Evolutionary conservation across 257 asterid species (phyloP).

Genomic region (Coffea canephora): DNA sequence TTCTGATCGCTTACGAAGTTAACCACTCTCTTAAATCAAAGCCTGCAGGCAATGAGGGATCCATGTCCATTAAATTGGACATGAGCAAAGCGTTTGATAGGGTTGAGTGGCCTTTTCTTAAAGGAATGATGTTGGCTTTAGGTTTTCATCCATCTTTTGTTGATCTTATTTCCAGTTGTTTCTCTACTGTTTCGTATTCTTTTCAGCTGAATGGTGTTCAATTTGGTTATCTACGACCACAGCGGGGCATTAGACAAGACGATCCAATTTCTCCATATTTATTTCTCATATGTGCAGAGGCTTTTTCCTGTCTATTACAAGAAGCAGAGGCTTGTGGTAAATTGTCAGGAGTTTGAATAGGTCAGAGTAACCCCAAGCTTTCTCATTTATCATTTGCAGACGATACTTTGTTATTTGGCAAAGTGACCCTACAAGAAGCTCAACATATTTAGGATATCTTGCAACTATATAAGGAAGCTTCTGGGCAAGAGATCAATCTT

Average conservation of each 20-base stretch:
- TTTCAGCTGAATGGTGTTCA: background rate
- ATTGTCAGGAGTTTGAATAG: background rate
- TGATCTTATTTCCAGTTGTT: too few species aligned
- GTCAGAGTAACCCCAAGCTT: too few species aligned
- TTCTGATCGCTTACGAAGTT: background rate
- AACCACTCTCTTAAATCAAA: background rate
- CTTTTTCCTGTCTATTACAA: too few species aligned
- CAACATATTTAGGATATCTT: too few species aligned
- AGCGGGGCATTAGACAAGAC: background rate
- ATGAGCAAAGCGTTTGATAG: conserved; percentile 5
- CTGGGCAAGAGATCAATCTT: too few species aligned
- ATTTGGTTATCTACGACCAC: background rate
- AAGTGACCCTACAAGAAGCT: too few species aligned
- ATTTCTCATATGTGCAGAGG: background rate
- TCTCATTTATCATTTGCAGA: background rate
- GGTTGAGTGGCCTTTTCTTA: background rate
- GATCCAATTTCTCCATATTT: background rate
- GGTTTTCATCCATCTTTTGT: background rate
- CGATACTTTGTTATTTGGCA: too few species aligned
- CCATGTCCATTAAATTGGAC: background rate
- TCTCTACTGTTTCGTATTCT: background rate
- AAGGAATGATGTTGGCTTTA: background rate
- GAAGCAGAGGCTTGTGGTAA: background rate
- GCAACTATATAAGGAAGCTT: too few species aligned
- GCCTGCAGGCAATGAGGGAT: background rate